Conservation (phyloP, 2,329 filamentous ascomycete genomes). For the Acrocalymma vagum region DNA sequence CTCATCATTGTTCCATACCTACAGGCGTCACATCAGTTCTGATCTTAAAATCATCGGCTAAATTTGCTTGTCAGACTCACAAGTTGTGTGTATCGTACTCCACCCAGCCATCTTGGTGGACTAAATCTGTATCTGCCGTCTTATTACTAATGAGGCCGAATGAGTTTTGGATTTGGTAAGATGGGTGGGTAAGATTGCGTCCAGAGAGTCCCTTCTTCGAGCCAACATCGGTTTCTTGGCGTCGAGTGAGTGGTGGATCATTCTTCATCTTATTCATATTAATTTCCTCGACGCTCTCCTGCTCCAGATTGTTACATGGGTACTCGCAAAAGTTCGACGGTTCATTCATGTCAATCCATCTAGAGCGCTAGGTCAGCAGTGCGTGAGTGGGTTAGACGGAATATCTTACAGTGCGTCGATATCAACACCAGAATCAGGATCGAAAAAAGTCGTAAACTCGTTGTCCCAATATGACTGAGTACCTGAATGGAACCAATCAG, state of each 20-base stretch:
- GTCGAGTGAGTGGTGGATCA: background rate
- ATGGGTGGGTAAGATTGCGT: conserved; percentile 69
- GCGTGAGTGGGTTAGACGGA: conserved; percentile 27
- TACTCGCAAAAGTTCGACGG: conserved; percentile 43
- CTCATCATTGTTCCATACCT: conserved; percentile 79
- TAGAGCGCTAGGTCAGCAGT: conserved; percentile 33
- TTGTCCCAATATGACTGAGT: conserved; percentile 73
- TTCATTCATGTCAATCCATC: conserved; percentile 56
- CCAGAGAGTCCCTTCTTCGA: conserved; percentile 65
- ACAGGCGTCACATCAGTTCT: conserved; percentile 50
- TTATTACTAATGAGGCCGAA: conserved; percentile 55
- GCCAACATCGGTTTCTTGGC: conserved; percentile 35
- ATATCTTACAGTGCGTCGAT: conserved; percentile 69
- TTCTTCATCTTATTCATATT: background rate
- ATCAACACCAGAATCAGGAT: conserved; percentile 69
- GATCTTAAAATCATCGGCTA: conserved; percentile 64
- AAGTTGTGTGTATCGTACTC: conserved; percentile 81
- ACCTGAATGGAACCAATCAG: conserved; percentile 77
- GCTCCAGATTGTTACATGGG: conserved; percentile 58
- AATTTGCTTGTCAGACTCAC: conserved; percentile 51
- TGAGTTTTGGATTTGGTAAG: conserved; percentile 70
- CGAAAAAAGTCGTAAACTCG: conserved; percentile 74
- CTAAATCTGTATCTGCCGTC: conserved; percentile 71
- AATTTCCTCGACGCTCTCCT: conserved; percentile 54
- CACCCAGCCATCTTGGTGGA: conserved; percentile 71